phyloP scores from a whole-genome alignment of 2,329 filamentous ascomycete genomes.

The Colletotrichum magnum region DNA sequence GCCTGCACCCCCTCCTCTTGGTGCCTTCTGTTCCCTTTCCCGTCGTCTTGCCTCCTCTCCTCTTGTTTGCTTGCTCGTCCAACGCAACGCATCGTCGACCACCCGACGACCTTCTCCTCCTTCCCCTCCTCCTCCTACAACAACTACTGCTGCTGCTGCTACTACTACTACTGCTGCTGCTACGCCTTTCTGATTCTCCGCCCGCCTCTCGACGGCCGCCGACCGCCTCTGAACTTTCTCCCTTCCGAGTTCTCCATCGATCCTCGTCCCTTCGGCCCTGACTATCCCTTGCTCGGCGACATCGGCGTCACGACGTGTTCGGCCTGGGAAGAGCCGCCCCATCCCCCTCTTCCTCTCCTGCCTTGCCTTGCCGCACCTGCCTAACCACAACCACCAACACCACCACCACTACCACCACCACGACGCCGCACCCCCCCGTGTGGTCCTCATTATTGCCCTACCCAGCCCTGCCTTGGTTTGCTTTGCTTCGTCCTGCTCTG shows the following conservation, averaged over 20 bases:
- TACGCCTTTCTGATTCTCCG: conserved; percentile 26
- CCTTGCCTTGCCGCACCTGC: neutral
- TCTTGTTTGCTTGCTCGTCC: neutral
- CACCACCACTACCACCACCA: neutral
- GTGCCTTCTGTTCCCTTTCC: conserved; percentile 26
- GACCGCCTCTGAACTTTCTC: conserved; percentile 12
- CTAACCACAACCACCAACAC: neutral
- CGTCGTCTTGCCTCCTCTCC: conserved; percentile 4
- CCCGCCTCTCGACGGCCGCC: conserved; percentile 17
- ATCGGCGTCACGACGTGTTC: conserved; percentile 31
- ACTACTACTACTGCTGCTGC: too few species aligned
- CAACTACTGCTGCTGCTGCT: too few species aligned
- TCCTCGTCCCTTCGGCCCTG: conserved; percentile 11
- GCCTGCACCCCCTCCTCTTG: conserved; percentile 26
- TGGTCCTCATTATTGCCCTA: neutral
- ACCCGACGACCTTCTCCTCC: too few species aligned
- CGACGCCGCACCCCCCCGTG: neutral
- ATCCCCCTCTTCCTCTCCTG: conserved; percentile 3
- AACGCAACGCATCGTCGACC: neutral
- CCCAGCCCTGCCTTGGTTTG: too few species aligned
- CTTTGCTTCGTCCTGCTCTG: neutral
- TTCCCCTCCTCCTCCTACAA: too few species aligned
- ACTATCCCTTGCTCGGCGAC: conserved; percentile 36
- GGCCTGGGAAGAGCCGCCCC: conserved; percentile 12
- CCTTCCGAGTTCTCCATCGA: conserved; percentile 4